Evolutionary conservation across 495 filamentous ascomycete species (phyloP), one percentile per base, ranked within the genome.

Genomic region (Opeltia flavorubescens): DNA sequence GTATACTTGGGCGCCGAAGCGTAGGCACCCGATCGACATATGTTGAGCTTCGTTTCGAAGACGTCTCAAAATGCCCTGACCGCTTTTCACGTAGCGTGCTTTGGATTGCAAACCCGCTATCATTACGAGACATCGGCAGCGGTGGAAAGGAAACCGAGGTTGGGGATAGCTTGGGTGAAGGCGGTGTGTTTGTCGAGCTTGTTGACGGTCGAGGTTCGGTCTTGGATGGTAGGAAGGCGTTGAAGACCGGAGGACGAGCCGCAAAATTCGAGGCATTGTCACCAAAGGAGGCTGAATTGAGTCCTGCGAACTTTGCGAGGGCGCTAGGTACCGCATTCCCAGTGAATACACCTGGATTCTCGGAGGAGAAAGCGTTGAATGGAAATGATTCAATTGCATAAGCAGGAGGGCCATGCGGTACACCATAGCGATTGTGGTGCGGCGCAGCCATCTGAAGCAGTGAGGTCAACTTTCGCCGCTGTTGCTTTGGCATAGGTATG

Each of bases 341-440:
- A 34, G 73, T 76, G 65, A 89, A 95, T 24, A 94, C 69, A 0
- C 81, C 72, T 36, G 80, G 68, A 50, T 85, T 91, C 64, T 98
- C 91, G 0, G 87, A 83, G 46, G 86, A 80, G 61, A 89, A 93
- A 0, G 82, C 74, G 61, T 96, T 86, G 57, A 81, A 84, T 2
- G 91, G 91, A 58, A 84, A 95, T 0, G 89, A 78, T 60, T 96
- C 91, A 39, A 93, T 74, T 2, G 87, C 91, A 64, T 95, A 95
- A 25, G 84, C 78, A 30, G 91, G 91, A n/a, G 91, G 87, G 4
- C 89, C 91, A 24, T 78, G 72, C 1, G 81, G 75, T 11, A 98
- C 86, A 25, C 91, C 89, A 55, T 77, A 95, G 45, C 84, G 79
- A 53, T 82, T 78, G 60, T 87, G 85, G 60, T 93, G 89, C 49